Base-by-base conservation (phyloP, 108 stramenopile species). In the Epithemia pelagica region DNA sequence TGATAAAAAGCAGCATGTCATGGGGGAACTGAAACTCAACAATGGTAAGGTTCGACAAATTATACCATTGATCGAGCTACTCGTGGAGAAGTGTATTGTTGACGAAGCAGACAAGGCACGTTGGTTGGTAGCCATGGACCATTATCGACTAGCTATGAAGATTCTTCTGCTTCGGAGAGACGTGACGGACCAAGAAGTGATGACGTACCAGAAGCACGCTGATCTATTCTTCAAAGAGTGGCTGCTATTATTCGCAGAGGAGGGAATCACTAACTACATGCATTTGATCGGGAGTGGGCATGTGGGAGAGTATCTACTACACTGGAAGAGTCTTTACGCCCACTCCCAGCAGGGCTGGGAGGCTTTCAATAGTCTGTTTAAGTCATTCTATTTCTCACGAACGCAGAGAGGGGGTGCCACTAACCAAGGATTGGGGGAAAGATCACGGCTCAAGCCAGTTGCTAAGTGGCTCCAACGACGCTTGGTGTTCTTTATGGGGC, bases 261-360 rank as follows among this genome's bases (percentile, higher is more conserved):
- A 46, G 37, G 73, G 73, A 3, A 57, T 63, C 27, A 74, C 68
- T 3, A 74, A 74, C 28, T 74, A 74, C 58, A 66, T 68, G 19
- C 73, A 74, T 58, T 46, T 68, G 54, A 18, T 74, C 2, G 30
- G 31, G n/a, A 24, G 62, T 20, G 67, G 73, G 21, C 73, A 74
- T 32, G 10, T 68, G n/a, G 30, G 60, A 1, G n/a, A 74, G 8
- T 74, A 60, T 55, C 24, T 57, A 29, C 28, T n/a, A 3, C n/a
- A 30, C 21, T 57, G 21, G 2, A 21, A 21, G 26, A 65, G 65
- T 25, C 31, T 64, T 29, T 68, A 64, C 29, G 15, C 15, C 23
- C 64, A 53, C 37, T 75, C 62, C 7, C 62, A 65, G 62, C 74
- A 61, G 46, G 67, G 62, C 21, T 75, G 62, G 67, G 61, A 69